Evolutionary conservation across 768 basidiomycete genomes (phyloP).

Genomic region (Pleurotus eryngii): DNA sequence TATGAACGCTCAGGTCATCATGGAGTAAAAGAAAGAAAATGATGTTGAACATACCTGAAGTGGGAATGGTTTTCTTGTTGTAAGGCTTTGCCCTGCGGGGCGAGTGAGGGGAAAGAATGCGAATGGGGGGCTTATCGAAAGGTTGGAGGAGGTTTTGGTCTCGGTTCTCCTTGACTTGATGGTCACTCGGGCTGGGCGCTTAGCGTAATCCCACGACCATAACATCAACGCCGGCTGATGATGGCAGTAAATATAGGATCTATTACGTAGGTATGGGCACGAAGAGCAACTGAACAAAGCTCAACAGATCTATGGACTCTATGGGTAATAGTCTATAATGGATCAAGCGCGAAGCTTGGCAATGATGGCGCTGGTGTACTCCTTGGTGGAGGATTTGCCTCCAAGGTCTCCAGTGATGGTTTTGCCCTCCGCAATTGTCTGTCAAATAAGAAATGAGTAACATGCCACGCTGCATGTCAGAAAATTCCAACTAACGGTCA

Average conservation of each 20-base stretch:
- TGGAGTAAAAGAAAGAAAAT: neutral
- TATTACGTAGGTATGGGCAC: neutral
- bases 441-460: conserved; percentile 11
- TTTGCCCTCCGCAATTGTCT: conserved; percentile 98
- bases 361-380: conserved; percentile 90
- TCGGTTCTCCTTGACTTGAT: conserved; percentile 36
- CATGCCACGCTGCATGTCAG: neutral
- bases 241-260: neutral
- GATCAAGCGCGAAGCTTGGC: conserved; percentile 48
- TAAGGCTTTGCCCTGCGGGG: conserved; percentile 88
- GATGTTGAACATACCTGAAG: conserved; percentile 11
- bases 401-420: conserved; percentile 94
- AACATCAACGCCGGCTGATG: too few relatives aligned
- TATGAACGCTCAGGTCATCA: neutral
- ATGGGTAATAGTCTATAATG: conserved; percentile 9
- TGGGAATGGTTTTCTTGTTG: conserved; percentile 40
- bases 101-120: conserved; percentile 71
- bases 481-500: conserved; percentile 58
- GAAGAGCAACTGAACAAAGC: neutral
- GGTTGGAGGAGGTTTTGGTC: conserved; percentile 41
- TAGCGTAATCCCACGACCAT: conserved; percentile 1
- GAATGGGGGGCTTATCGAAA: conserved; percentile 38
- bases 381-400: conserved; percentile 83
- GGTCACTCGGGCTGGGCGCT: conserved; percentile 19
- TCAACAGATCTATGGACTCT: neutral